A percentile compares a stretch with the other conserved stretches of the same genome.
phyloP scores from a whole-genome alignment of 495 filamentous ascomycete genomes.

The Aspergillus leporis region DNA sequence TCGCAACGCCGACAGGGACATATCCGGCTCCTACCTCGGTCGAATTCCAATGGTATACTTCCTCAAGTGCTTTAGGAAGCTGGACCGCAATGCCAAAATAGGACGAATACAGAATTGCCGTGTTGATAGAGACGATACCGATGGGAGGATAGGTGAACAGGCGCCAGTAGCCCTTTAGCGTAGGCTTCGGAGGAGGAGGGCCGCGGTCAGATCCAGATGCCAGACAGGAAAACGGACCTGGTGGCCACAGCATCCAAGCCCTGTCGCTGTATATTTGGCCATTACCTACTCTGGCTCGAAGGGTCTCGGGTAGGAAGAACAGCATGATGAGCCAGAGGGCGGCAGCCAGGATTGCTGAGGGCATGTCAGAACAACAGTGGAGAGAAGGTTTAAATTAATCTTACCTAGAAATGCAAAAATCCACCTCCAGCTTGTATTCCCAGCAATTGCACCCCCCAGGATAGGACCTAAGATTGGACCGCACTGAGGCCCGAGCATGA shows the following conservation, averaged over 20 bases:
- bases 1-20: constrained; percentile 25
- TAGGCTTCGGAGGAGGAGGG: constrained; percentile 21
- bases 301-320: constrained; percentile 34
- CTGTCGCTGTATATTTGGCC: constrained; percentile 16
- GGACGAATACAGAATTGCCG: constrained; percentile 27
- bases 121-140: constrained; percentile 29
- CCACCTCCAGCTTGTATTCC: constrained; percentile 29
- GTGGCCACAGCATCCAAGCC: constrained; percentile 14
- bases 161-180: constrained; percentile 17
- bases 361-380: neutral
- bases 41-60: neutral
- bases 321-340: constrained; percentile 26
- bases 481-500: constrained; percentile 33
- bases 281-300: constrained; percentile 30
- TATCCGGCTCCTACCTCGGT: constrained; percentile 28
- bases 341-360: constrained; percentile 12
- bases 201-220: constrained; percentile 17
- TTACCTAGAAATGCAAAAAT: constrained; percentile 33
- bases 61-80: constrained; percentile 17
- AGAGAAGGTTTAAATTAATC: neutral
- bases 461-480: constrained; percentile 34
- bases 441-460: constrained; percentile 31
- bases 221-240: neutral
- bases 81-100: constrained; percentile 28
- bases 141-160: constrained; percentile 29